These are phyloP conservation scores for Mallotus japonicus DNA, from an alignment of 441 rosid species.

Conservation along the genomic window DNA sequence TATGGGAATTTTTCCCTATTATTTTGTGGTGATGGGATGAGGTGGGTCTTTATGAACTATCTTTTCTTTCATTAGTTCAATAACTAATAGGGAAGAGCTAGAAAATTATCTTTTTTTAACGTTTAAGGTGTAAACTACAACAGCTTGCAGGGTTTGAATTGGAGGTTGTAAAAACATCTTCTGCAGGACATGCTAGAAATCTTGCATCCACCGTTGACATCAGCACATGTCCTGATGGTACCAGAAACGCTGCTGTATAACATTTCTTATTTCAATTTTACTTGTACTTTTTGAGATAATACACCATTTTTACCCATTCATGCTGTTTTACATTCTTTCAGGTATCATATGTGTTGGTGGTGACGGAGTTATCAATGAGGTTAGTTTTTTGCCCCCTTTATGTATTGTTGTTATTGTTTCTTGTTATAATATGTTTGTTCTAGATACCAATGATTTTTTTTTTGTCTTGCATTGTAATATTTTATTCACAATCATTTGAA, in stretches of 20 bases:
- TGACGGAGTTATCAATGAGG: constrained; percentile 97
- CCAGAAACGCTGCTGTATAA: constrained; percentile 17
- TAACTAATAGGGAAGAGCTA: not conserved
- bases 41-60: not conserved
- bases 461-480: constrained; percentile 7
- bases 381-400: constrained; percentile 33
- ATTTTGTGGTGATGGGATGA: no score
- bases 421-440: constrained; percentile 9
- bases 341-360: constrained; percentile 98
- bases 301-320: constrained; percentile 18
- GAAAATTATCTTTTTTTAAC: not conserved
- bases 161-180: constrained; percentile 90
- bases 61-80: not conserved
- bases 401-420: constrained; percentile 8
- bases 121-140: constrained; percentile 32
- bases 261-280: not conserved
- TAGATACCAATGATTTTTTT: constrained; percentile 8
- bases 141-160: constrained; percentile 96
- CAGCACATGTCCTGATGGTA: constrained; percentile 91
- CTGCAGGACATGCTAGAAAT: constrained; percentile 88
- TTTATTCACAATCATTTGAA: not conserved
- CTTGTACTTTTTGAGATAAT: constrained; percentile 2
- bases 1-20: not conserved
- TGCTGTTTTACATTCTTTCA: constrained; percentile 35
- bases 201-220: constrained; percentile 87